A percentile compares a stretch with the other conserved stretches of the same genome.
phyloP scores from a whole-genome alignment of 1,284 basidiomycete genomes.

The Microbotryomycetes sp. region DNA sequence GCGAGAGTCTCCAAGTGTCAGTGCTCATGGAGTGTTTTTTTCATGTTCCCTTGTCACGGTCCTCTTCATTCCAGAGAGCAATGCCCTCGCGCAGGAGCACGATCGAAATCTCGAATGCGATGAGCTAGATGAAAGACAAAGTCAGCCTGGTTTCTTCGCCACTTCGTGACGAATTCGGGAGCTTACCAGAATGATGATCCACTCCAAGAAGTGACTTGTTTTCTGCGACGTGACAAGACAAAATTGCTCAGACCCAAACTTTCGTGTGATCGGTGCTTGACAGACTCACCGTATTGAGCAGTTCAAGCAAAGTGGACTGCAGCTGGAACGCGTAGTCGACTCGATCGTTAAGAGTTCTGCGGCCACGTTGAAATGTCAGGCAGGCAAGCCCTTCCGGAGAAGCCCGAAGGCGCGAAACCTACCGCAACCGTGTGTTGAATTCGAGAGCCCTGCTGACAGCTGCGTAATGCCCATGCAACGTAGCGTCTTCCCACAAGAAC shows the following conservation, averaged over 20 bases:
- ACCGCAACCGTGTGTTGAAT: constrained; percentile 25
- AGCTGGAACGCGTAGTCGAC: constrained; percentile 37
- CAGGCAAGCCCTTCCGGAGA: too few species aligned
- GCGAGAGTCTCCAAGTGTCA: too few species aligned
- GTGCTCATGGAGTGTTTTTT: background rate
- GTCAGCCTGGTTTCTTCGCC: background rate
- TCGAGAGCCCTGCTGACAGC: constrained; percentile 29
- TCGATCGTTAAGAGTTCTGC: constrained; percentile 33
- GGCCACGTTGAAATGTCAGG: constrained; percentile 3
- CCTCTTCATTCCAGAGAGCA: constrained; percentile 11
- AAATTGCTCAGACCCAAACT: too few species aligned
- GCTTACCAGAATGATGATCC: constrained; percentile 37
- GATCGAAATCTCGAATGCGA: constrained; percentile 33
- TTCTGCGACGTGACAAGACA: constrained; percentile 7
- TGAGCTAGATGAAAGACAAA: constrained; percentile 9
- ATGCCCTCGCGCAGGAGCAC: constrained; percentile 28
- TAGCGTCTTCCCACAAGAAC: constrained; percentile 33
- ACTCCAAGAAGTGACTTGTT: constrained; percentile 35
- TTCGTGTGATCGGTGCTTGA: background rate
- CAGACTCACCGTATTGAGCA: constrained; percentile 28
- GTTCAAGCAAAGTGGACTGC: constrained; percentile 35
- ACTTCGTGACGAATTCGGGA: background rate
- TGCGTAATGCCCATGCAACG: constrained; percentile 23
- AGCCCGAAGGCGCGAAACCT: too few species aligned
- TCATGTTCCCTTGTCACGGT: background rate